Conservation (phyloP, 2,329 filamentous ascomycete genomes). For the Aspergillus uvarum region DNA sequence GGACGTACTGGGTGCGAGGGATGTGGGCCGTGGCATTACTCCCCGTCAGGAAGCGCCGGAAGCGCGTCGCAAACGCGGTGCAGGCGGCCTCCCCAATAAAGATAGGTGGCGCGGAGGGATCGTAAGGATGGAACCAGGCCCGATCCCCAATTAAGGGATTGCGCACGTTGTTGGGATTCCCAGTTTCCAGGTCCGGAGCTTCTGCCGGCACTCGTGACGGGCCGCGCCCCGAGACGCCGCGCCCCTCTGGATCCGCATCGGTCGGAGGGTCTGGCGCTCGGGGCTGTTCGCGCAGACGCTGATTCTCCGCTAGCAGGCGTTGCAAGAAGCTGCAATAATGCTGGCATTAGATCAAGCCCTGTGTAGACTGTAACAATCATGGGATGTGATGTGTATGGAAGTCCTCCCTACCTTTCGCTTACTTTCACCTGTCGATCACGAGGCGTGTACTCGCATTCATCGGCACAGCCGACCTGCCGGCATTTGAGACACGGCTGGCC, state of each 20-base stretch:
- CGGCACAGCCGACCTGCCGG: slow-evolving; percentile 35
- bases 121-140: slow-evolving; percentile 39
- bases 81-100: slow-evolving; percentile 43
- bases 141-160: slow-evolving; percentile 38
- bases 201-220: slow-evolving; percentile 22
- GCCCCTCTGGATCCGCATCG: slow-evolving; percentile 21
- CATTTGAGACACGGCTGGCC: slow-evolving; percentile 46
- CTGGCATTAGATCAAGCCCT: neutral
- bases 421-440: slow-evolving; percentile 46
- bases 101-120: slow-evolving; percentile 36
- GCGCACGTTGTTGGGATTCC: slow-evolving; percentile 29
- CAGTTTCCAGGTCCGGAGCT: slow-evolving; percentile 23
- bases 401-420: slow-evolving; percentile 32
- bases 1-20: slow-evolving; percentile 35
- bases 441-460: slow-evolving; percentile 42
- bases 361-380: no score
- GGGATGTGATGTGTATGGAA: neutral
- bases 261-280: slow-evolving; percentile 26
- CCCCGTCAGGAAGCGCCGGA: slow-evolving; percentile 37
- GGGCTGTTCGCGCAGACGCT: slow-evolving; percentile 32
- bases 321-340: slow-evolving; percentile 31
- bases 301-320: slow-evolving; percentile 35
- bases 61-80: slow-evolving; percentile 41
- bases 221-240: slow-evolving; percentile 17
- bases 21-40: slow-evolving; percentile 35